Evolutionary conservation across 1,284 basidiomycete genomes (phyloP).

Genomic region (Puccinia brachypodii): DNA sequence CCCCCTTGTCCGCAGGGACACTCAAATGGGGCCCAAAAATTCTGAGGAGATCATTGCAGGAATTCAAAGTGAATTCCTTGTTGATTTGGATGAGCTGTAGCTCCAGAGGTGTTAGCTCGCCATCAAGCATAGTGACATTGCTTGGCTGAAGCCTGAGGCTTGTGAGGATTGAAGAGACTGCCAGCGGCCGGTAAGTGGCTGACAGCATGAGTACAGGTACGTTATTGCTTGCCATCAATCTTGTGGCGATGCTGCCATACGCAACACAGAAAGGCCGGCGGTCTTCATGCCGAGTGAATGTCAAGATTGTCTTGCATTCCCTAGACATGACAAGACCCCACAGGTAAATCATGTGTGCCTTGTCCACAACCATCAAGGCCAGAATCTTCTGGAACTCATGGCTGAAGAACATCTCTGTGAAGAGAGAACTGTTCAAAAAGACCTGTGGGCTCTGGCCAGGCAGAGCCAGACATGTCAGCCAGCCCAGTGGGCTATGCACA

Average conservation of each 20-base stretch:
- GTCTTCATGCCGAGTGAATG: not conserved
- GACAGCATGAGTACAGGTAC: constrained; percentile 2
- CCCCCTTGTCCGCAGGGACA: not conserved
- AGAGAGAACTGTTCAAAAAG: not conserved
- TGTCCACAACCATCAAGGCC: not conserved
- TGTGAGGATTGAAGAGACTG: not conserved
- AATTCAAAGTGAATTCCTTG: not conserved
- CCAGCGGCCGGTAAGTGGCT: not conserved
- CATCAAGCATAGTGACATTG: not conserved
- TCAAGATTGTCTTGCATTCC: no score
- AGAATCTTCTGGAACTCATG: not conserved
- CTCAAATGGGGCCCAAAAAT: not conserved
- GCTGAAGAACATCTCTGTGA: not conserved
- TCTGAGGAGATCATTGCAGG: not conserved
- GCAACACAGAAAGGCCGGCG: not conserved
- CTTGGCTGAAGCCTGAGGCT: not conserved
- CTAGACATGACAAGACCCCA: not conserved
- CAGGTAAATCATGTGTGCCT: no score
- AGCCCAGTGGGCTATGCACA: not conserved
- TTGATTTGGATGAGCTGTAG: not conserved
- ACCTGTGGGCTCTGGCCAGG: not conserved
- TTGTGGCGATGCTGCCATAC: not conserved
- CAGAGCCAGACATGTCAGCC: not conserved
- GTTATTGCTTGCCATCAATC: constrained; percentile 3
- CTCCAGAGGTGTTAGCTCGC: not conserved